Percentiles rank a stretch among this genome's conserved stretches.
Conservation (phyloP, 495 filamentous ascomycete genomes). For the Penicillium waksmanii region DNA sequence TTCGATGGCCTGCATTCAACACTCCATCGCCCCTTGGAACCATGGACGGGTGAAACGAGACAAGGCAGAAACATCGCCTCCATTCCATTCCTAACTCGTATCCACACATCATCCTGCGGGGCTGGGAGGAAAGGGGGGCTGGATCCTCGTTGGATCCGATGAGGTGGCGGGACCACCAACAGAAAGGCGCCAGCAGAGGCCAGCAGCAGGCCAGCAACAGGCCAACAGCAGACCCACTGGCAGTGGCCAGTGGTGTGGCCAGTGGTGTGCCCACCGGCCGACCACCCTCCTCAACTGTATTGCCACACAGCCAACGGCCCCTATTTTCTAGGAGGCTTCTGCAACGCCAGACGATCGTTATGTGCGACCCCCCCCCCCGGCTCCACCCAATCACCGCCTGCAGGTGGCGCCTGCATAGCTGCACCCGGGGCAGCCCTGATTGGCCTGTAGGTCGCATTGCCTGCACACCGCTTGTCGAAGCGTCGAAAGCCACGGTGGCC, state of each 20-base stretch:
- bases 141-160: slow-evolving; percentile 11
- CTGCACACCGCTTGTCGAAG: slow-evolving; percentile 19
- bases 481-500: slow-evolving; percentile 18
- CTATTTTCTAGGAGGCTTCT: slow-evolving; percentile 6
- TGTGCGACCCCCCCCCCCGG: slow-evolving; percentile 3
- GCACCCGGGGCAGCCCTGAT: slow-evolving; percentile 14
- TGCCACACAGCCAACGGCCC: slow-evolving; percentile 12
- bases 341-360: slow-evolving; percentile 19
- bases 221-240: neutral
- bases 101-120: slow-evolving; percentile 16
- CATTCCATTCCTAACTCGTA: slow-evolving; percentile 6
- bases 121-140: slow-evolving; percentile 11
- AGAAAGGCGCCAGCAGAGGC: neutral
- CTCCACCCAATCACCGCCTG: slow-evolving; percentile 14
- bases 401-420: slow-evolving; percentile 25
- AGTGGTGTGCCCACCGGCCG: neutral
- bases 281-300: slow-evolving; percentile 2
- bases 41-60: slow-evolving; percentile 5
- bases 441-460: slow-evolving; percentile 13
- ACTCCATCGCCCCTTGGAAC: neutral
- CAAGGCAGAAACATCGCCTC: slow-evolving; percentile 1
- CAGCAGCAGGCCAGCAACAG: neutral
- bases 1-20: slow-evolving; percentile 1
- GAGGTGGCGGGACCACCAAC: slow-evolving; percentile 15
- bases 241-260: neutral